Evolutionary conservation across 805 yeast species (phyloP).

Genomic region (Sugiyamaella floridensis): DNA sequence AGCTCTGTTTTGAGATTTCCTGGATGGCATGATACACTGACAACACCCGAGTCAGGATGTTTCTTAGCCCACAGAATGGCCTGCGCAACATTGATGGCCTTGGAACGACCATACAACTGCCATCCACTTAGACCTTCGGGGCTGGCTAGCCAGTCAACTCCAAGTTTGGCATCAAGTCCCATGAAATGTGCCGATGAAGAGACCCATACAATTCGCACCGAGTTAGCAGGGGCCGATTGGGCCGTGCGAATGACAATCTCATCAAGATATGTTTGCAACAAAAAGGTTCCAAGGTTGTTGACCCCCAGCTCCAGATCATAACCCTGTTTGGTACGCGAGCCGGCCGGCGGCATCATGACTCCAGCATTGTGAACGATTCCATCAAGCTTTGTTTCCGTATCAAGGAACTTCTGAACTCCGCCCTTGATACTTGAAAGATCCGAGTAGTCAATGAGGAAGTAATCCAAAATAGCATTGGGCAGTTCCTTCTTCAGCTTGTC

Average conservation of each 20-base stretch:
- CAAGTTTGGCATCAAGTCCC: constrained; percentile 28
- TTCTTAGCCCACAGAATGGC: constrained; percentile 32
- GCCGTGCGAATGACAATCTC: constrained; percentile 35
- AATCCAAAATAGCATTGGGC: constrained; percentile 17
- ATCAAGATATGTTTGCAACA: constrained; percentile 35
- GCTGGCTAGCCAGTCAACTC: constrained; percentile 32
- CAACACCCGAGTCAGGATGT: constrained; percentile 31
- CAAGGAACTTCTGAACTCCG: constrained; percentile 30
- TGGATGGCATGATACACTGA: constrained; percentile 37
- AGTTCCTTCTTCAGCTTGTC: constrained; percentile 25
- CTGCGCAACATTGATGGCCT: constrained; percentile 37
- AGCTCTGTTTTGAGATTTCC: constrained; percentile 36
- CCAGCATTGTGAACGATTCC: constrained; percentile 42
- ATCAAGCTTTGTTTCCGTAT: constrained; percentile 28
- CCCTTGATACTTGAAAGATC: constrained; percentile 40
- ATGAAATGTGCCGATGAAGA: constrained; percentile 35
- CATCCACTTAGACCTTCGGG: constrained; percentile 10
- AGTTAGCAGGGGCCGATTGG: constrained; percentile 21
- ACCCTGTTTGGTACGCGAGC: constrained; percentile 36
- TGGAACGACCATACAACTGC: constrained; percentile 38
- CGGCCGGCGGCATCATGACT: constrained; percentile 36
- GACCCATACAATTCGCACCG: constrained; percentile 29
- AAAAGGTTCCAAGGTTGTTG: constrained; percentile 41
- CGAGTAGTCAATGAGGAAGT: constrained; percentile 20
- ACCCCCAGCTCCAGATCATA: constrained; percentile 43